phyloP scores from a whole-genome alignment of 495 filamentous ascomycete genomes.

The Pseudotulostoma volvatum region DNA sequence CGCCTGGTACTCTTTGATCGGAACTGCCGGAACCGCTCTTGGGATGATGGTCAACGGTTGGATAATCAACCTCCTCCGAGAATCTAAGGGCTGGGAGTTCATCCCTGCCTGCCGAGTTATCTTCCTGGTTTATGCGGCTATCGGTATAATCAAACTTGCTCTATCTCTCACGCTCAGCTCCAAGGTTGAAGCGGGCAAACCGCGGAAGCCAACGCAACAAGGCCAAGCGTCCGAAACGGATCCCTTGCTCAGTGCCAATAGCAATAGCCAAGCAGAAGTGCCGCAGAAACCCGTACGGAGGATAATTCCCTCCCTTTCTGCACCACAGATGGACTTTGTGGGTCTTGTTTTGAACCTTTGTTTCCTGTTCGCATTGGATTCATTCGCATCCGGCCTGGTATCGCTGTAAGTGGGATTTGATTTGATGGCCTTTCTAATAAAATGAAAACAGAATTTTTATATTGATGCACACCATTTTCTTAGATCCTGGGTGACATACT shows the following conservation, averaged over 20 bases:
- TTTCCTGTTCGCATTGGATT: slow-evolving; percentile 62
- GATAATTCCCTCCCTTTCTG: slow-evolving; percentile 21
- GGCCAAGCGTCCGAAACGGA: slow-evolving; percentile 20
- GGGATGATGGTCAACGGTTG: slow-evolving; percentile 54
- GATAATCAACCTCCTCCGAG: slow-evolving; percentile 37
- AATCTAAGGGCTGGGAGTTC: slow-evolving; percentile 32
- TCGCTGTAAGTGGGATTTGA: slow-evolving; percentile 40
- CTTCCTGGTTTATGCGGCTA: slow-evolving; percentile 50
- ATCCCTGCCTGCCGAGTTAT: slow-evolving; percentile 48
- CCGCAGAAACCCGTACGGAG: slow-evolving; percentile 9
- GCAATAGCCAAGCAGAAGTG: neutral
- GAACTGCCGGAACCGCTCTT: slow-evolving; percentile 43
- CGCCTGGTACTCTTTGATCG: slow-evolving; percentile 65
- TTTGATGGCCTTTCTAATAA: too few relatives aligned
- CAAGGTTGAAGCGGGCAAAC: slow-evolving; percentile 38
- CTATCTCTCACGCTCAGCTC: slow-evolving; percentile 42
- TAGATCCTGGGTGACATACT: slow-evolving; percentile 58
- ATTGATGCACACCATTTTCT: slow-evolving; percentile 3
- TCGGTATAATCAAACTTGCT: slow-evolving; percentile 50
- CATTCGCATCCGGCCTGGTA: slow-evolving; percentile 63
- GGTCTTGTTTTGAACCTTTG: slow-evolving; percentile 52
- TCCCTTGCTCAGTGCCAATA: slow-evolving; percentile 27
- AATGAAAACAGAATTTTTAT: slow-evolving; percentile 6
- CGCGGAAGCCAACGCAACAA: slow-evolving; percentile 5
- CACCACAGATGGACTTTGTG: slow-evolving; percentile 40